These are phyloP conservation scores for Cryphonectria radicalis DNA, from an alignment of 2,329 filamentous ascomycete genomes.

Conservation along the genomic window DNA sequence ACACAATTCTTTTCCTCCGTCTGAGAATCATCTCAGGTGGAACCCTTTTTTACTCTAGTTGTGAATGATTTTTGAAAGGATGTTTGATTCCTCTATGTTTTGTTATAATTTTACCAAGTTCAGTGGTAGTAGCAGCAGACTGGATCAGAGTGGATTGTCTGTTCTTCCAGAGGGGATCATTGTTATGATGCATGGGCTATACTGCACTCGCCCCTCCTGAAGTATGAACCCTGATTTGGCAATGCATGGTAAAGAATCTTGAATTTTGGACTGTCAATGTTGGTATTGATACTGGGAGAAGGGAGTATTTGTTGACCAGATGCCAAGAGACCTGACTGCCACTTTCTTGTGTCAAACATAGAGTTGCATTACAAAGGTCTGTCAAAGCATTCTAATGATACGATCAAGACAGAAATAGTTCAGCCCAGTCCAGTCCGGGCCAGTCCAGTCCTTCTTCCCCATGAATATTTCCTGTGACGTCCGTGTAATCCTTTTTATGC, in stretches of 20 bases:
- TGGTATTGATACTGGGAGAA: too few species aligned
- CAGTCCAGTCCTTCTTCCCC: not conserved
- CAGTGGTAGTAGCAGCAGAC: not conserved
- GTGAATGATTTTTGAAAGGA: not conserved
- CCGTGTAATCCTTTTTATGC: not conserved
- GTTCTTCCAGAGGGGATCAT: not conserved
- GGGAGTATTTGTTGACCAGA: too few species aligned
- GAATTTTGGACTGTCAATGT: too few species aligned
- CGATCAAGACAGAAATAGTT: not conserved
- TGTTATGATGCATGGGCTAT: too few species aligned
- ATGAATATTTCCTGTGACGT: not conserved
- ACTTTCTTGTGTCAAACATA: not conserved
- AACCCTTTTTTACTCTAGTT: not conserved
- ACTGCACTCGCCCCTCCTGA: too few species aligned
- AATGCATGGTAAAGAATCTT: too few species aligned
- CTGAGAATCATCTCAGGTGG: not conserved
- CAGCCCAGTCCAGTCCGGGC: too few species aligned
- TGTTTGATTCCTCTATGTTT: not conserved
- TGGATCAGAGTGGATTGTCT: not conserved
- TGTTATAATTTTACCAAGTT: not conserved
- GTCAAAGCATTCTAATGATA: not conserved
- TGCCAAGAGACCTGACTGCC: too few species aligned
- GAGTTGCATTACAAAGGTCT: not conserved
- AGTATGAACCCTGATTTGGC: too few species aligned
- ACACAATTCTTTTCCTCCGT: not conserved